Conservation (phyloP, 306 rosid species). For the Psophocarpus tetragonolobus region DNA sequence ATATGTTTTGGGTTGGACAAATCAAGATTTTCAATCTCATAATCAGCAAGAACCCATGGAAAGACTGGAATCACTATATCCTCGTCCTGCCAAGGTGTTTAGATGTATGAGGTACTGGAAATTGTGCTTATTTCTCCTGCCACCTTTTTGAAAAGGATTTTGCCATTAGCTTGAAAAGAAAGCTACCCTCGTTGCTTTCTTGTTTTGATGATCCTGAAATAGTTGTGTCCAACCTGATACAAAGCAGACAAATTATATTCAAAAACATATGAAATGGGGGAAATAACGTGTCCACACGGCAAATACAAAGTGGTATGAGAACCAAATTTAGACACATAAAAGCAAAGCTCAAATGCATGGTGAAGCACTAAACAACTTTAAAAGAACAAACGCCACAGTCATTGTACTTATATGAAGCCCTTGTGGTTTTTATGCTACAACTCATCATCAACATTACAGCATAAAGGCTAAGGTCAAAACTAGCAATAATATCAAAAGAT, state of each 20-base stretch:
- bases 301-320: not conserved
- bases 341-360: constrained; percentile 6
- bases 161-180: constrained; percentile 84
- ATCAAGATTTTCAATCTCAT: constrained; percentile 87
- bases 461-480: not conserved
- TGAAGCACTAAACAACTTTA: not conserved
- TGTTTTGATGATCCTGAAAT: constrained; percentile 96
- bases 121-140: constrained; percentile 99
- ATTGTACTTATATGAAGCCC: constrained; percentile 20
- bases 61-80: constrained; percentile 99
- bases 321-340: not conserved
- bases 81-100: constrained; percentile 99
- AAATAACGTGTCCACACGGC: not conserved
- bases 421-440: not conserved
- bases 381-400: constrained; percentile 1
- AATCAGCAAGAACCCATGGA: constrained; percentile 98
- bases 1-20: constrained; percentile 75
- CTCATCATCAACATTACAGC: constrained; percentile 28
- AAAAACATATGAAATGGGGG: not conserved
- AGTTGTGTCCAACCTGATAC: constrained; percentile 93
- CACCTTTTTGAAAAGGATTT: constrained; percentile 98
- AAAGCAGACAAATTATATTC: constrained; percentile 17
- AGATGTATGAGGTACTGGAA: constrained; percentile 99
- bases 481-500: constrained; percentile 25
- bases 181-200: constrained; percentile 93